phyloP scores from a whole-genome alignment of 768 basidiomycete genomes.

The Pholiota microspora region DNA sequence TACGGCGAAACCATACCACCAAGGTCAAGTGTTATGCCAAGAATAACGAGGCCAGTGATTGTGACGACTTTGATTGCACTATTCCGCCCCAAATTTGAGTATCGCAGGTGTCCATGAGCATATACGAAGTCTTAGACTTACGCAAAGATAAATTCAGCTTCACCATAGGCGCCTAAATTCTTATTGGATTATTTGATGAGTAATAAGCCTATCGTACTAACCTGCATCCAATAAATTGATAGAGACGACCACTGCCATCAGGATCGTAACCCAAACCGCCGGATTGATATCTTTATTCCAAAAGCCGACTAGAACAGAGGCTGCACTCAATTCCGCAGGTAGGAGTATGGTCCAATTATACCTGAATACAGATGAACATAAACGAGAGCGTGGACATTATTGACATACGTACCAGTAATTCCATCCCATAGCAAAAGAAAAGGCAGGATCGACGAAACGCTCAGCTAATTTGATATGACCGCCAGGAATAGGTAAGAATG shows the following conservation, averaged over 20 bases:
- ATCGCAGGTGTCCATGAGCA: not conserved
- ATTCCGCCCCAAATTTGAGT: not conserved
- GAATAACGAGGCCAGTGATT: slow-evolving; percentile 67
- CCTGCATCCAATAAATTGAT: slow-evolving; percentile 79
- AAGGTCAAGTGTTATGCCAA: slow-evolving; percentile 77
- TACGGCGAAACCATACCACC: slow-evolving; percentile 51
- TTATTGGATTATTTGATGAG: not conserved
- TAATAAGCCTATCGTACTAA: slow-evolving; percentile 11
- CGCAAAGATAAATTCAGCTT: slow-evolving; percentile 87
- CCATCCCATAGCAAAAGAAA: slow-evolving; percentile 60
- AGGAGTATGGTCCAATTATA: slow-evolving; percentile 60
- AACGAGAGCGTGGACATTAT: not conserved
- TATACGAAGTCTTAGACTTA: slow-evolving; percentile 32
- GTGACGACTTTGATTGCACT: slow-evolving; percentile 89
- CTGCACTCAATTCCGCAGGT: slow-evolving; percentile 72
- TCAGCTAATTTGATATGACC: slow-evolving; percentile 80
- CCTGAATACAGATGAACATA: not conserved
- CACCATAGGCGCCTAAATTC: slow-evolving; percentile 65
- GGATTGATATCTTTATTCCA: slow-evolving; percentile 61
- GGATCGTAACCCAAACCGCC: slow-evolving; percentile 82
- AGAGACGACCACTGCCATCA: slow-evolving; percentile 67
- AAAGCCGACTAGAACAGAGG: slow-evolving; percentile 73
- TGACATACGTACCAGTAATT: slow-evolving; percentile 37
- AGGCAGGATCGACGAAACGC: slow-evolving; percentile 76
- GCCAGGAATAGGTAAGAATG: slow-evolving; percentile 76